Conservation (phyloP, 2,329 filamentous ascomycete species). For the Didymella pinodella region DNA sequence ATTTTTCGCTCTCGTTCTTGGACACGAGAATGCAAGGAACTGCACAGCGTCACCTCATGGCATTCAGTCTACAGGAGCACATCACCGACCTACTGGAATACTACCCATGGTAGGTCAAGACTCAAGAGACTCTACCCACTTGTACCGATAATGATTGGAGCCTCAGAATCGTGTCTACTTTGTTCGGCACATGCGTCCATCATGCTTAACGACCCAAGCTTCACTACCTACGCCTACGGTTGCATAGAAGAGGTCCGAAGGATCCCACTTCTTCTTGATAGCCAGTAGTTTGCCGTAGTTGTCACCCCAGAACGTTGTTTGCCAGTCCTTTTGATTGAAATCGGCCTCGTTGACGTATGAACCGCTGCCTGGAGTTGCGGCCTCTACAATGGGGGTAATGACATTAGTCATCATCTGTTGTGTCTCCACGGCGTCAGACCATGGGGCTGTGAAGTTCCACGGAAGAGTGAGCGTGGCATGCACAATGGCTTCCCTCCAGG, state of each 20-base stretch:
- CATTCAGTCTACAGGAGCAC: not conserved
- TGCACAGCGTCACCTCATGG: not conserved
- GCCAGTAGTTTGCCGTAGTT: constrained; percentile 37
- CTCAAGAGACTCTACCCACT: too few species aligned
- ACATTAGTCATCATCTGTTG: constrained; percentile 32
- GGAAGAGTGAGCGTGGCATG: constrained; percentile 29
- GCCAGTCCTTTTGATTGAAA: constrained; percentile 30
- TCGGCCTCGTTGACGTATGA: constrained; percentile 42
- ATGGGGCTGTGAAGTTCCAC: constrained; percentile 32
- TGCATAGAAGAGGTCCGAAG: constrained; percentile 39
- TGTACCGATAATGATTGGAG: too few species aligned
- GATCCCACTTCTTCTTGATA: constrained; percentile 44
- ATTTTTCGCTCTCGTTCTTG: not conserved
- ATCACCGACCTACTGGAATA: not conserved
- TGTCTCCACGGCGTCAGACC: constrained; percentile 26
- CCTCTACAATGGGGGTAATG: constrained; percentile 29
- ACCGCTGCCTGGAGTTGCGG: constrained; percentile 30
- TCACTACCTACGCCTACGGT: constrained; percentile 41
- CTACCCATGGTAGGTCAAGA: not conserved
- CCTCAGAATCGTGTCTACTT: not conserved
- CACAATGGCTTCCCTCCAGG: constrained; percentile 33
- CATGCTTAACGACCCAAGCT: constrained; percentile 32
- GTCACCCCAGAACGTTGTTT: constrained; percentile 33
- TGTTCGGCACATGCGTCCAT: constrained; percentile 27
- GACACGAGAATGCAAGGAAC: not conserved